These are phyloP conservation scores for Verticillium nubilum DNA, from an alignment of 2,329 filamentous ascomycete species.

Conservation along the genomic window DNA sequence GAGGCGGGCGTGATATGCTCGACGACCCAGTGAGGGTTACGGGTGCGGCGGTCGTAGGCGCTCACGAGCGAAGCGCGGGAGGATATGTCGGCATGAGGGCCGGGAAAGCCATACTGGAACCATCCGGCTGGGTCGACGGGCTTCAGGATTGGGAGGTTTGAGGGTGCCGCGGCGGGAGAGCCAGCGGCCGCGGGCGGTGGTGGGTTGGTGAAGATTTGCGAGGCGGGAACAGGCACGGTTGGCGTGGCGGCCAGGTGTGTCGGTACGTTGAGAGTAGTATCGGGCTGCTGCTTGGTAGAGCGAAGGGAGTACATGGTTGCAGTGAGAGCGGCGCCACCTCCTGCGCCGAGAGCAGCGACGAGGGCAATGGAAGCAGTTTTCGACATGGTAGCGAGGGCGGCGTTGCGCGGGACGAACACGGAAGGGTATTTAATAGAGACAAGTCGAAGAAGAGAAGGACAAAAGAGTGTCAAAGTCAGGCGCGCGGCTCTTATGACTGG, in stretches of 20 bases:
- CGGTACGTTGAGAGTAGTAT: constrained; percentile 27
- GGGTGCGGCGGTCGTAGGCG: constrained; percentile 80
- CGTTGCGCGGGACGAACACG: neutral
- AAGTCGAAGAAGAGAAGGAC: neutral
- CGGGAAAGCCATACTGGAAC: constrained; percentile 87
- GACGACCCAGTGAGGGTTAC: constrained; percentile 91
- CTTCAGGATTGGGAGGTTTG: constrained; percentile 23
- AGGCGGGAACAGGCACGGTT: constrained; percentile 46
- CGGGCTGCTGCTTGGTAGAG: constrained; percentile 39
- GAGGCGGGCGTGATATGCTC: constrained; percentile 95
- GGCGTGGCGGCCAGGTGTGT: constrained; percentile 20
- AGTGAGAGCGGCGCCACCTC: constrained; percentile 70
- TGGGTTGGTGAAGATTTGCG: constrained; percentile 43
- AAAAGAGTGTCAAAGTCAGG: neutral
- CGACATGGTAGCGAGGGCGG: constrained; percentile 54
- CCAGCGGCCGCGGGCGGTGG: constrained; percentile 20
- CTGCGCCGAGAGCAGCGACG: constrained; percentile 70
- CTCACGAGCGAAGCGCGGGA: constrained; percentile 73
- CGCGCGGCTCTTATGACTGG: constrained; percentile 2
- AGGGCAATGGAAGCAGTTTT: constrained; percentile 66
- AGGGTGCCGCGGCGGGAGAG: constrained; percentile 16
- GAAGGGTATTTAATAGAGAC: neutral
- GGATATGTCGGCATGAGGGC: constrained; percentile 79
- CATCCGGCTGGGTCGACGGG: constrained; percentile 71
- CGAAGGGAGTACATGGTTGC: constrained; percentile 60